A percentile compares a stretch with the other conserved stretches of the same genome.
Evolutionary conservation across 192 early-diverging fungal genomes (phyloP).

Genomic region (Gonapodya sp.): DNA sequence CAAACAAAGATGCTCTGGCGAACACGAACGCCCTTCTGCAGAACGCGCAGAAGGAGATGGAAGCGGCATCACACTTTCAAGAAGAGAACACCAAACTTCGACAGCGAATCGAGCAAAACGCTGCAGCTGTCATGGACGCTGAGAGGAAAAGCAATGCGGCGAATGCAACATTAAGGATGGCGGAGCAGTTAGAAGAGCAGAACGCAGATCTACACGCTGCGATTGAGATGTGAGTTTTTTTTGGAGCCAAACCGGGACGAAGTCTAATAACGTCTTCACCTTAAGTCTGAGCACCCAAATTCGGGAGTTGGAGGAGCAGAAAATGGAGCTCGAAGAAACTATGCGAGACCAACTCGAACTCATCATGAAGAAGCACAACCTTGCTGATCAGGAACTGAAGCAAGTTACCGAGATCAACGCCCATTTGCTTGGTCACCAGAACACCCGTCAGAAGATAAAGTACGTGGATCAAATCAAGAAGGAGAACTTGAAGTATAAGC

Average conservation of each 20-base stretch:
- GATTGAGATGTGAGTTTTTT: not conserved
- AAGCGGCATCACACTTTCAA: not conserved
- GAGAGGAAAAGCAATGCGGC: not conserved
- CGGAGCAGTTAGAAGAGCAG: not conserved
- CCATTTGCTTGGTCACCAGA: slow-evolving; percentile 1
- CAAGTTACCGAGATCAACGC: slow-evolving; percentile 4
- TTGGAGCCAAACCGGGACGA: not conserved
- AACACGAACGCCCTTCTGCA: not conserved
- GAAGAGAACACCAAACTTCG: not conserved
- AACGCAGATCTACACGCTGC: not conserved
- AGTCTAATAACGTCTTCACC: not conserved
- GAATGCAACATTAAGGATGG: not conserved
- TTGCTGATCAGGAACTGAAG: not conserved
- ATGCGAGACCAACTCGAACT: slow-evolving; percentile 1
- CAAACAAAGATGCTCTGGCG: not conserved
- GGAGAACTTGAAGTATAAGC: not conserved
- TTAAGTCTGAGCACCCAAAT: not conserved
- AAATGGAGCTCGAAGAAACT: not conserved
- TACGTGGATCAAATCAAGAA: slow-evolving; percentile 7
- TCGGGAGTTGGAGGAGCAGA: not conserved
- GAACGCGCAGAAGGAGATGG: not conserved
- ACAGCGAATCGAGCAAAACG: not conserved
- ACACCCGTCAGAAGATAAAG: slow-evolving; percentile 6
- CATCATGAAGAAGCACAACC: slow-evolving; percentile 9
- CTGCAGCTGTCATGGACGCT: not conserved